Conservation (phyloP, 1,139 yeast species). For the Scheffersomyces stambukii region DNA sequence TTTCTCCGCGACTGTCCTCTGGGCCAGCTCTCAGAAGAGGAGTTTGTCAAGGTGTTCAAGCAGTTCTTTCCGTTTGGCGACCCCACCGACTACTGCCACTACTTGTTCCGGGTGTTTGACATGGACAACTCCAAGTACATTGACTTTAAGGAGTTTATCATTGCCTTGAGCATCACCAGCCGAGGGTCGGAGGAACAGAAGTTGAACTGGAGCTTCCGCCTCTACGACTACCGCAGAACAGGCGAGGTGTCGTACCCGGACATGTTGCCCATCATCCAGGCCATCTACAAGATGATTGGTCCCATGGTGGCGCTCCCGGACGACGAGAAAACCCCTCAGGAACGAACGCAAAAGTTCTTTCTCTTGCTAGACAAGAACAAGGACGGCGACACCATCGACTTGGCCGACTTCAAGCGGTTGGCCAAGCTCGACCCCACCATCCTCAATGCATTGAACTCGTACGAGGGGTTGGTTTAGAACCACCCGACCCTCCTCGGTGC, state of each 20-base stretch:
- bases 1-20: conserved; percentile 90
- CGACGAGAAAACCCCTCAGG: conserved; percentile 92
- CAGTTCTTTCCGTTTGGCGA: conserved; percentile 99
- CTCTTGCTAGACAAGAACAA: conserved; percentile 64
- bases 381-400: conserved; percentile 57
- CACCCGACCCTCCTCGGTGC: neutral
- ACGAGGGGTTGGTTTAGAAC: conserved; percentile 67
- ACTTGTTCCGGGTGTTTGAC: conserved; percentile 86
- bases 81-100: conserved; percentile 86
- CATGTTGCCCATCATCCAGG: conserved; percentile 70
- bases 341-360: conserved; percentile 80
- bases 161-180: conserved; percentile 82
- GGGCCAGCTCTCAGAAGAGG: conserved; percentile 83
- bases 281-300: conserved; percentile 95
- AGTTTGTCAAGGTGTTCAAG: conserved; percentile 86
- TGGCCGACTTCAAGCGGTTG: conserved; percentile 81
- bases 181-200: conserved; percentile 88
- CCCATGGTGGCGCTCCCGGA: conserved; percentile 86
- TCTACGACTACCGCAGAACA: conserved; percentile 78
- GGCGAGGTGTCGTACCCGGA: conserved; percentile 76
- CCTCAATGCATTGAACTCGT: conserved; percentile 70
- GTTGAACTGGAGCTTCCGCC: conserved; percentile 78
- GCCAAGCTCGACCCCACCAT: conserved; percentile 82
- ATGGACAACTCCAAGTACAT: conserved; percentile 75
- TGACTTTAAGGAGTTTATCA: conserved; percentile 89